Conservation (phyloP, 1,284 basidiomycete species). For the Cutaneotrichosporon sp. region DNA sequence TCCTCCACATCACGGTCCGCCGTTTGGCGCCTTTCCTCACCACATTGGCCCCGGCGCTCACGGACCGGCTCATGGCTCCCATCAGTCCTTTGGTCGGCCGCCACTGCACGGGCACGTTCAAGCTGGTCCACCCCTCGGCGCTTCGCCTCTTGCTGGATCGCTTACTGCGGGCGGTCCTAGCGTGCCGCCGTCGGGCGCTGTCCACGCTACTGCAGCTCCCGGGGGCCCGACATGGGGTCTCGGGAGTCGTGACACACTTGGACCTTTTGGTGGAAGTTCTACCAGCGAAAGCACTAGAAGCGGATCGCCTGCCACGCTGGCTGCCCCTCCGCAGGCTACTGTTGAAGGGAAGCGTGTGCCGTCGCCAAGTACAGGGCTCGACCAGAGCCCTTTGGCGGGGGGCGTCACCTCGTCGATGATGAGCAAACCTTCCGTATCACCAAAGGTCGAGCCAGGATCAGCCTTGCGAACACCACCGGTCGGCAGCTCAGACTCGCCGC, state of each 20-base stretch:
- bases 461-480: background rate
- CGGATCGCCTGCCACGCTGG: background rate
- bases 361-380: background rate
- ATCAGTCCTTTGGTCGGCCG: conserved; percentile 8
- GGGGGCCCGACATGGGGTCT: background rate
- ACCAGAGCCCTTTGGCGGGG: background rate
- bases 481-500: background rate
- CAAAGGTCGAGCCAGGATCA: background rate
- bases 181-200: background rate
- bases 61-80: conserved; percentile 13
- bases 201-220: background rate
- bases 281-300: background rate
- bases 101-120: conserved; percentile 16
- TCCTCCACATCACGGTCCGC: conserved; percentile 15
- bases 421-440: background rate
- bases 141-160: conserved; percentile 43
- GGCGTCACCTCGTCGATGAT: no score
- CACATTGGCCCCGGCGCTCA: conserved; percentile 11
- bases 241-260: background rate
- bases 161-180: conserved; percentile 18
- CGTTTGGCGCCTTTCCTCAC: conserved; percentile 30
- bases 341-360: background rate
- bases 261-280: background rate
- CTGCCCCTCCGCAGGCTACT: background rate
- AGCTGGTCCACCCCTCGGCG: conserved; percentile 24